Evolutionary conservation across 1,139 yeast species (phyloP), one percentile per base, ranked within the genome.

Genomic region (Taphrina deformans): DNA sequence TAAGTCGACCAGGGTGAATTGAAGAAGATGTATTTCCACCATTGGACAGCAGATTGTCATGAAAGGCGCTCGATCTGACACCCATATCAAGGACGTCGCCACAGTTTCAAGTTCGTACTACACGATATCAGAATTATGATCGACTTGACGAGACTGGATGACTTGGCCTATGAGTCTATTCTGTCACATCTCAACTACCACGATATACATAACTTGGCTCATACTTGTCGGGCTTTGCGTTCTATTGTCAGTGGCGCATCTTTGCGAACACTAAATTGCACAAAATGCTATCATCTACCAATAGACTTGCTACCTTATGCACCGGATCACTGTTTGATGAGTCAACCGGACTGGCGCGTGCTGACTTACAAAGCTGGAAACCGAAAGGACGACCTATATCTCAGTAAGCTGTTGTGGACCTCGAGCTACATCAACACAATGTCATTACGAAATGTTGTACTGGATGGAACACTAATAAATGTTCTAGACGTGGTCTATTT

Each of bases 391-490:
- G 44, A 51, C 16, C 26, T 51, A 18, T 51, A 51, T 31, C 40
- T 31, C 27, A 33, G 40, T 12, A 51, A 51, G 16, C 23, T 51
- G 9, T 31, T 12, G 23, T 51, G 55, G 55, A 51, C 24, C 26
- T 51, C 55, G 40, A 51, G 41, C 9, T 33, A 31, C 27, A n/a
- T 55, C 40, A 41, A 55, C 41, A 41, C 40, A 10, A 3, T 21
- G 29, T 26, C 41, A 3, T 31, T 55, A 14, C 27, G 41, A 16
- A 31, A 27, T 18, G 21, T 55, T 16, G 16, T 44, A 4, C 51
- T 55, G 12, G 61, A 55, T 21, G 61, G 61, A 1, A 55, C 41
- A 6, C 16, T 18, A 14, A 29, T 55, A n/a, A 41, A 31, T 55
- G 51, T 29, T 2, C 29, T 41, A 16, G 51, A 55, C 21, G 21